Conservation (phyloP, 768 basidiomycete species). For the Lenzites betulinus region DNA sequence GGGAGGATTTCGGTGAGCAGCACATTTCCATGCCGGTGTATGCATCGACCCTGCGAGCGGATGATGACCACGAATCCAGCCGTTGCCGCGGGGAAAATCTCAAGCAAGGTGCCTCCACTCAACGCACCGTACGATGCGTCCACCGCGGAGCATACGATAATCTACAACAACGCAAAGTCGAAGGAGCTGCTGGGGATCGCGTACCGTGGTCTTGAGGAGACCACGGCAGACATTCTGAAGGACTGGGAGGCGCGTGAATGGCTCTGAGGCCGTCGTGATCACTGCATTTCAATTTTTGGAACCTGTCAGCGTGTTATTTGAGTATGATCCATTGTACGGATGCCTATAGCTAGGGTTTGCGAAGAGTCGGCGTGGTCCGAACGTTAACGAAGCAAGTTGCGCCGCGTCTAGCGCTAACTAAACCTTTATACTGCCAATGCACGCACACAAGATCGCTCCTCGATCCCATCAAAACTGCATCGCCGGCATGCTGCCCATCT, state of each 20-base stretch:
- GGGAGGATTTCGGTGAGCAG: conserved; percentile 24
- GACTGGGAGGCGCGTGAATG: conserved; percentile 14
- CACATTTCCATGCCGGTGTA: conserved; percentile 4
- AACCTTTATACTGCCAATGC: no score
- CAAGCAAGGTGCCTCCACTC: conserved; percentile 1
- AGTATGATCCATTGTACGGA: no score
- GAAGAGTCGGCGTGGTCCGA: no score
- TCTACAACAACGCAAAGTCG: conserved; percentile 41
- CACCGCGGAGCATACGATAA: conserved; percentile 26
- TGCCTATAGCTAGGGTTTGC: no score
- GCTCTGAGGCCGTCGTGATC: neutral
- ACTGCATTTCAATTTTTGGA: no score
- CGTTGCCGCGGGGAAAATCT: neutral
- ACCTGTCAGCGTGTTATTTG: no score
- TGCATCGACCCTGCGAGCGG: neutral
- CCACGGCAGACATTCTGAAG: conserved; percentile 21
- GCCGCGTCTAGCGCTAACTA: no score
- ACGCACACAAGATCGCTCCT: no score
- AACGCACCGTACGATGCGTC: conserved; percentile 22
- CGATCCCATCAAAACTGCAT: no score
- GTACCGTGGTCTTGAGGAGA: conserved; percentile 22
- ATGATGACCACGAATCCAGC: no score
- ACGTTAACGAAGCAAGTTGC: no score
- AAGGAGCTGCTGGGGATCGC: conserved; percentile 22
- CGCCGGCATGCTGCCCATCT: no score